phyloP scores from a whole-genome alignment of 306 rosid species.

The Cucurbita pepo region DNA sequence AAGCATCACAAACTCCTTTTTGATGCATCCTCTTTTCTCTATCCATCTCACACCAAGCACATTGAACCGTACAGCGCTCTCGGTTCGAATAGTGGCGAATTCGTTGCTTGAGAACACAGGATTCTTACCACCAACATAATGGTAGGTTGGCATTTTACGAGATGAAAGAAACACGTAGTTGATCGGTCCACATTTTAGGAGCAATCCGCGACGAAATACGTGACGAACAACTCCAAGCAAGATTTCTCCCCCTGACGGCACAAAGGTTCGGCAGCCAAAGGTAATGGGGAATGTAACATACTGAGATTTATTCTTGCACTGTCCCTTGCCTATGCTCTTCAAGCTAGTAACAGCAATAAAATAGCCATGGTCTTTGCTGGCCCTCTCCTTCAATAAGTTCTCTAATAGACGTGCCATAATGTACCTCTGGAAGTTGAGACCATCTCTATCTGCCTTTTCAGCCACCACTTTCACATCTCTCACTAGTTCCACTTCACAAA shows the following conservation, averaged over 20 bases:
- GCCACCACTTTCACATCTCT: constrained; percentile 14
- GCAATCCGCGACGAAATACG: constrained; percentile 13
- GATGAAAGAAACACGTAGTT: constrained; percentile 18
- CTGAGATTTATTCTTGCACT: constrained; percentile 1
- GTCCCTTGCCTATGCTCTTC: constrained; percentile 17
- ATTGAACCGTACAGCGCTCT: constrained; percentile 18
- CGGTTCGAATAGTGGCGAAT: constrained; percentile 15
- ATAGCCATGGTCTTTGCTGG: constrained; percentile 23
- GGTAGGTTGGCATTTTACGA: constrained; percentile 27
- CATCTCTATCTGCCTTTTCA: constrained; percentile 9
- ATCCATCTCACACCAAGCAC: constrained; percentile 28
- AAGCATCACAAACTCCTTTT: constrained; percentile 24
- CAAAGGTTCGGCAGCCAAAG: constrained; percentile 28
- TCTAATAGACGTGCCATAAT: constrained; percentile 19
- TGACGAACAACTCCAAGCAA: constrained; percentile 25
- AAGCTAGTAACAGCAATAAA: constrained; percentile 28
- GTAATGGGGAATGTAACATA: constrained; percentile 16
- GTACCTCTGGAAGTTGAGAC: constrained; percentile 1
- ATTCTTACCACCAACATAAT: constrained; percentile 3
- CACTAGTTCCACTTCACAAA: constrained; percentile 20
- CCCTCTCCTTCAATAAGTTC: constrained; percentile 22
- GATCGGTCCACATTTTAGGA: constrained; percentile 34
- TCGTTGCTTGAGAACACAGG: constrained; percentile 16
- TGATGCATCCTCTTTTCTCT: constrained; percentile 10
- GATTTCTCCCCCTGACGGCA: constrained; percentile 23